Base-by-base conservation (phyloP, 306 rosid genomes). In the Gleditsia sinensis region DNA sequence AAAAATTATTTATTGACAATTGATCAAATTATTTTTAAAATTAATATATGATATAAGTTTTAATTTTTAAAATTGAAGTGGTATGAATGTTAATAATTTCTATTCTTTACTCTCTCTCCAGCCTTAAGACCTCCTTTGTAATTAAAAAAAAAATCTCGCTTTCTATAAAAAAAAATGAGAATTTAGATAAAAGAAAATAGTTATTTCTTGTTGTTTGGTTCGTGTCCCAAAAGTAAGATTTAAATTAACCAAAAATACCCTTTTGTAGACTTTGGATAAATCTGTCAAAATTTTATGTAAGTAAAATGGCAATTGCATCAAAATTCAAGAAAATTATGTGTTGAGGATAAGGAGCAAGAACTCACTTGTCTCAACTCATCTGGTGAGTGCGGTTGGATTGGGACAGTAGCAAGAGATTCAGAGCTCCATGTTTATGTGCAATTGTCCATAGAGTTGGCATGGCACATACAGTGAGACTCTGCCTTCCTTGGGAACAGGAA, bases 331-430 rank as follows among this genome's bases (percentile, higher is more conserved):
- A 72, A 67, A 39, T 39, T 66, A 20, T 16, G 71, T 27, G 16
- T 7, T 49, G 61, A 30, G 73, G 73, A 42, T 33, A 49, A 63
- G 60, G 40, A 48, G 7, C 9, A 3, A 39, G 43, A 7, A 25
- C 4, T 14, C 70, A n/a, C 5, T 36, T 60, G 36, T 56, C 37
- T 42, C 14, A 61, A 37, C 72, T 55, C 37, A 66, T 55, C 34
- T 24, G 16, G 69, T 46, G 46, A 67, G 81, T 37, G 68, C 43
- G 63, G 66, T 67, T 5, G 2, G 71, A 72, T 72, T 80, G 78
- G 58, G 84, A 88, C 86, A 90, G 75, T 59, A 79, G 81, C 87
- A 87, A 91, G 87, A 81, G 86, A 78, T 90, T 93, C 92, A 83
- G 96, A 83, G 98, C 82, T 88, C 72, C 71, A 74, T 77, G 80